Evolutionary conservation across 2,329 filamentous ascomycete genomes (phyloP).

Genomic region (Microsporum audouinii): DNA sequence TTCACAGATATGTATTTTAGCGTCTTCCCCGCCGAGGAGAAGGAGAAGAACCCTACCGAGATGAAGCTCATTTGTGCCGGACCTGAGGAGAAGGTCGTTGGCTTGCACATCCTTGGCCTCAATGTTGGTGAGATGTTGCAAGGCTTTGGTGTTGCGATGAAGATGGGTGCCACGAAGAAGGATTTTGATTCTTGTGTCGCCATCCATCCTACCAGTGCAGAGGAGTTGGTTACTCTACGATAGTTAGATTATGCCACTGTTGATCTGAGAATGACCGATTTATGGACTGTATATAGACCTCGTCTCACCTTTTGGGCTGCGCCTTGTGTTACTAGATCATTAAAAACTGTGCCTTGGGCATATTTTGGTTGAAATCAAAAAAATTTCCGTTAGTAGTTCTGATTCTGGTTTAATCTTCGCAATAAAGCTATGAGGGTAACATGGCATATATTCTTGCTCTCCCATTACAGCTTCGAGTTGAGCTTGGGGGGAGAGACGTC

Average conservation of each 20-base stretch:
- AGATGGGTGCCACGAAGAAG: constrained; percentile 69
- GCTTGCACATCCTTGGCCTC: constrained; percentile 40
- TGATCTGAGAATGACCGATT: not conserved
- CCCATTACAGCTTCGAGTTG: not conserved
- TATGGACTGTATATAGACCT: not conserved
- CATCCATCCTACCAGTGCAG: constrained; percentile 65
- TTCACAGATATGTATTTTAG: constrained; percentile 42
- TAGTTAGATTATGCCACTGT: not conserved
- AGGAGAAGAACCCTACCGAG: constrained; percentile 39
- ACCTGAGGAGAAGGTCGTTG: constrained; percentile 40
- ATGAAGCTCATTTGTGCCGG: constrained; percentile 42
- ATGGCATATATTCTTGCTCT: not conserved
- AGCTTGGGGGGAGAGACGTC: constrained; percentile 25
- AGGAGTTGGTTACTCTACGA: constrained; percentile 49
- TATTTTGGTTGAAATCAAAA: not conserved
- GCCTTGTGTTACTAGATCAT: not conserved
- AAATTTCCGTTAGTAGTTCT: not conserved
- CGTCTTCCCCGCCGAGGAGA: constrained; percentile 38
- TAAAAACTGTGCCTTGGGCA: not conserved
- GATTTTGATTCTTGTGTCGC: constrained; percentile 66
- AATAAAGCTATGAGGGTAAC: not conserved
- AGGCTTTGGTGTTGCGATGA: constrained; percentile 63
- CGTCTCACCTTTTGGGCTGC: not conserved
- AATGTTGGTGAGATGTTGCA: constrained; percentile 56
- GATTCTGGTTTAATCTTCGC: not conserved